Base-by-base conservation (phyloP, 2,329 filamentous ascomycete genomes). In the Lojkania enalia region DNA sequence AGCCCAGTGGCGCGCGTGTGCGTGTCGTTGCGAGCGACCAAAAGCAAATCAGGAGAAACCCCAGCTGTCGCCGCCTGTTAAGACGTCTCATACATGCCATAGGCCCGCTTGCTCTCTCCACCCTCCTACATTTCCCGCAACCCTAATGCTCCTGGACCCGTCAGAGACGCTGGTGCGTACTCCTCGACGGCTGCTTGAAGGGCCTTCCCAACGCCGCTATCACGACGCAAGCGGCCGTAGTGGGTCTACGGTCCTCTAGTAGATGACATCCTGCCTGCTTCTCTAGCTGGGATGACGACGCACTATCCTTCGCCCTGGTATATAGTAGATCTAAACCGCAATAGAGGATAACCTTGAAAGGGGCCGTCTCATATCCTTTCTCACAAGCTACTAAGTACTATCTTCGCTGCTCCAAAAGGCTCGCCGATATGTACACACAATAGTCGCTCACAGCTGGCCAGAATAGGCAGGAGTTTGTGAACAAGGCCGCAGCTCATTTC, bases 281-380 rank as follows among this genome's bases (percentile, higher is more conserved):
- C 25, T 42, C 52, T 56, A 56, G 51, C 42, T 43, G 44, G 45
- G 54, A 64, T 62, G 59, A 60, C 59, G 59, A 59, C 42, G 48
- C 43, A 25, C 43, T 55, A 48, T 53, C 55, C 43, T 39, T 53
- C 32, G 48, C 44, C 56, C 54, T 48, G 52, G 46, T 42, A 55
- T 52, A 59, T 55, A 55, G 48, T 21, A 53, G 48, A 44, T 42
- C 38, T 35, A 36, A 41, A 49, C 32, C 44, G 33, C 38, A 38
- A 31, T 21, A 5, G 11, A 32, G 30, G 31, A 40, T 44, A 48
- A 15, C 31, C 41, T 35, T 41, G 39, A 52, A 56, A 56, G 58
- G 53, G 58, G 58, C 15, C 7, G 14, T 9, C 30, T 16, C 30
- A 16, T 6, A 12, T 16, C 30, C 9, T 33, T n/a, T 27, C 23